These are phyloP conservation scores for Eucalyptus pumila DNA, from an alignment of 345 rosid species.

Conservation along the genomic window DNA sequence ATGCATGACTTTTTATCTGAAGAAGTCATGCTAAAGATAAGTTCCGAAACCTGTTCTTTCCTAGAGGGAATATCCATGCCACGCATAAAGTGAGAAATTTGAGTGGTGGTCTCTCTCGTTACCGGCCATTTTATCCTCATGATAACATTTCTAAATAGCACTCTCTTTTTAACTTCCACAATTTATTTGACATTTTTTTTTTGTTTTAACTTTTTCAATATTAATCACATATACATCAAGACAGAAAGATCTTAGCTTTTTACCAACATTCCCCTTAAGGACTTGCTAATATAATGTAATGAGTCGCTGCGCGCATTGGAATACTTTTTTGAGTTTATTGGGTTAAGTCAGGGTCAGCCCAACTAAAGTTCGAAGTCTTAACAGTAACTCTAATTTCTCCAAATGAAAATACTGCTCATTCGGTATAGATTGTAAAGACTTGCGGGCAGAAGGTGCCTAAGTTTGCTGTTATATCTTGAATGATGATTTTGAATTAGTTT, in stretches of 20 bases:
- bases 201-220: too few relatives aligned
- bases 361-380: neutral
- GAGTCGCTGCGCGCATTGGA: neutral
- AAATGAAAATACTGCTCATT: neutral
- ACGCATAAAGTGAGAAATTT: too few relatives aligned
- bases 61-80: too few relatives aligned
- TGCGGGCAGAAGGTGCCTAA: neutral
- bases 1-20: too few relatives aligned
- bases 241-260: neutral
- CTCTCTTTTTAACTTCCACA: neutral
- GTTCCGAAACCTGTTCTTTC: too few relatives aligned
- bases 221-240: neutral
- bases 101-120: too few relatives aligned
- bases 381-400: neutral
- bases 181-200: neutral
- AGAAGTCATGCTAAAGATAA: too few relatives aligned
- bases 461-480: neutral
- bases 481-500: neutral
- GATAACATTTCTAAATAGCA: neutral
- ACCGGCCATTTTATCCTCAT: too few relatives aligned
- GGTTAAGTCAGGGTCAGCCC: neutral
- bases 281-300: neutral
- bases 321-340: neutral
- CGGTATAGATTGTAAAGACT: neutral
- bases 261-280: neutral